Base-by-base conservation (phyloP, 495 filamentous ascomycete species). In the Bathelium albidoporum region DNA sequence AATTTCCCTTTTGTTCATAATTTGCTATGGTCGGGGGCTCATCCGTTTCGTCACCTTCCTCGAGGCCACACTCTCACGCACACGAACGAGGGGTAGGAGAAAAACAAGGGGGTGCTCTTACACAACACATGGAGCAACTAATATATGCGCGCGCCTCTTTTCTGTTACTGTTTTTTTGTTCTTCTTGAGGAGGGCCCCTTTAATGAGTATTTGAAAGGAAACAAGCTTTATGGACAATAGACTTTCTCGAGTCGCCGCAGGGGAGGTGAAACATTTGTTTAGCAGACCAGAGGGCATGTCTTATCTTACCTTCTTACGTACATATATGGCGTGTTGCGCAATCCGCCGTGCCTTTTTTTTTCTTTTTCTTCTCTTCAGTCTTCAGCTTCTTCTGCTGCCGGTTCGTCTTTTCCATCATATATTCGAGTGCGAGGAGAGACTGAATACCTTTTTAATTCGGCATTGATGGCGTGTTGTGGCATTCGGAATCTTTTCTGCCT, bases 241-340 rank as follows among this genome's bases (percentile, higher is more conserved):
- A 55, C 3, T 1, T 55, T 55, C 20, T 49, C 5, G 12, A n/a
- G 49, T 26, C 24, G 49, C 34, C 5, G 34, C 5, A 14, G 34
- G 34, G 34, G 14, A 39, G 49, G 49, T 5, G 49, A 55, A 55
- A 55, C 49, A 55, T 55, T 55, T 55, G 20, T 55, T 55, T 29
- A 55, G 49, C 49, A 55, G 12, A 55, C 5, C 14, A 12, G 11
- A n/a, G 49, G 24, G 9, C 20, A 11, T 55, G 12, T 18, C 5
- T 18, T 18, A 12, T 49, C 22, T 49, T 49, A 29, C 20, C 49
- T 55, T 55, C 49, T 29, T 55, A 55, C 49, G 49, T 55, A 55
- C 49, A 55, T 55, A 55, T 55, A 55, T 55, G 49, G 49, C 49
- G 10, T n/a, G 22, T n/a, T 55, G 9, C 20, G 20, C 7, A 9